Percentiles rank a stretch among this genome's conserved stretches.
Conservation (phyloP, 495 filamentous ascomycete species). For the Tuber melanosporum region DNA sequence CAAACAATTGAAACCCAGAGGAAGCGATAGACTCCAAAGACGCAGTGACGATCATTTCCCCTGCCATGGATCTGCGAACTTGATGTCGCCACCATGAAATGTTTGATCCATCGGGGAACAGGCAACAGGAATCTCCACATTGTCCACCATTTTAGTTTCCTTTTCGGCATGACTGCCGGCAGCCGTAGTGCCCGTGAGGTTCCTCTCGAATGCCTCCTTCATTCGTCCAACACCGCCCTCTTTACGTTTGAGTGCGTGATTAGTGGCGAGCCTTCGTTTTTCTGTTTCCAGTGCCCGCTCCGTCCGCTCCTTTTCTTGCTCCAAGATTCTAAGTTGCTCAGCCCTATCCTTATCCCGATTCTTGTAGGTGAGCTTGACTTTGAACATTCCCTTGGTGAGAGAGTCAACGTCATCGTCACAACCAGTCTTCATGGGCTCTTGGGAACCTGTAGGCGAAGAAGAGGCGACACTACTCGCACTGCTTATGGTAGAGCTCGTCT, state of each 20-base stretch:
- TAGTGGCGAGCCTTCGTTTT: constrained; percentile 19
- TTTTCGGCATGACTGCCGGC: constrained; percentile 18
- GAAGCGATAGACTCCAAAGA: not conserved
- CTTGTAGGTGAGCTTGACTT: constrained; percentile 36
- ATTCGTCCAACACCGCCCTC: constrained; percentile 10
- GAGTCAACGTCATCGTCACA: constrained; percentile 21
- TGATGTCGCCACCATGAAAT: constrained; percentile 27
- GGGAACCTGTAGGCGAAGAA: constrained; percentile 7
- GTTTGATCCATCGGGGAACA: constrained; percentile 10
- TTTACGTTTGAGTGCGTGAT: not conserved
- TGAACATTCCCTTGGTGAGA: constrained; percentile 26
- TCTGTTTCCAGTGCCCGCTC: constrained; percentile 23
- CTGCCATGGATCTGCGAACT: constrained; percentile 17
- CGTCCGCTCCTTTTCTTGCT: constrained; percentile 29
- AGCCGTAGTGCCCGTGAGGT: not conserved
- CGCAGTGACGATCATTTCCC: not conserved
- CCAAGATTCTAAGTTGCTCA: constrained; percentile 26
- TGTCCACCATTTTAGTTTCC: constrained; percentile 31
- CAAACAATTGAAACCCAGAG: not conserved
- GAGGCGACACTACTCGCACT: constrained; percentile 17
- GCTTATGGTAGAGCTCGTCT: constrained; percentile 10
- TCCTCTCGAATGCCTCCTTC: not conserved
- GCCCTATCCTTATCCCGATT: constrained; percentile 26
- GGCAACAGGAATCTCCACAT: not conserved
- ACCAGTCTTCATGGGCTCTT: not conserved